A percentile compares a stretch with the other conserved stretches of the same genome.
phyloP scores from a whole-genome alignment of 306 rosid genomes.

The Canavalia ensiformis region DNA sequence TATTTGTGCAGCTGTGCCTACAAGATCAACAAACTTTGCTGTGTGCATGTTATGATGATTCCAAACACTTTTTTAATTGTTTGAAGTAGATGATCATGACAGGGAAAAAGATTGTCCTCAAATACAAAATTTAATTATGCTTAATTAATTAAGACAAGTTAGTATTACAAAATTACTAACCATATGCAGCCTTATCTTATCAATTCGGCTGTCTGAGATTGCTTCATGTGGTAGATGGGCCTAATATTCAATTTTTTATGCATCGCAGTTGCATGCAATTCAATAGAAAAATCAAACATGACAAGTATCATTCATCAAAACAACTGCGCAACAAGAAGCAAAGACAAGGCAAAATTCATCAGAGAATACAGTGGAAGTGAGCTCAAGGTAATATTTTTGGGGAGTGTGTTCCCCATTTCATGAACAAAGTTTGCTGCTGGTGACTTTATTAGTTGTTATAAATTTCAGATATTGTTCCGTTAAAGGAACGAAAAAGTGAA shows the following conservation, averaged over 20 bases:
- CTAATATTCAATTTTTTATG: not conserved
- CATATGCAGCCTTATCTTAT: not conserved
- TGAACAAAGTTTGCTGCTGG: conserved; percentile 33
- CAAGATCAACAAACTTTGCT: not conserved
- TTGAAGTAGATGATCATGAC: not conserved
- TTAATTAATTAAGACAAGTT: conserved; percentile 24
- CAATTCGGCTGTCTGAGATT: not conserved
- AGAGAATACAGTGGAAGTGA: conserved; percentile 25
- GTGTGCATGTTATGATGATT: conserved; percentile 34
- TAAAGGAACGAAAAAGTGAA: conserved; percentile 15
- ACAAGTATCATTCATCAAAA: conserved; percentile 12
- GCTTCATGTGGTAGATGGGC: conserved; percentile 28
- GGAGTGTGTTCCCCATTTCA: conserved; percentile 38
- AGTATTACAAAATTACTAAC: conserved; percentile 8
- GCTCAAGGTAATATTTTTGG: not conserved
- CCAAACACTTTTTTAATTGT: conserved; percentile 27
- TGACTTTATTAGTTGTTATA: conserved; percentile 12
- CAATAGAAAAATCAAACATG: not conserved
- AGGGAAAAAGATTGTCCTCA: not conserved
- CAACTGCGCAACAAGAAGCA: not conserved
- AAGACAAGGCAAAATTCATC: conserved; percentile 31
- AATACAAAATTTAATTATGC: not conserved
- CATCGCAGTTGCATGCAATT: not conserved
- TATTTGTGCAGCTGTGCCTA: not conserved
- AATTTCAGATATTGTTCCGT: not conserved